These are phyloP conservation scores for Russula olivacea DNA, from an alignment of 768 basidiomycete genomes.

Conservation along the genomic window DNA sequence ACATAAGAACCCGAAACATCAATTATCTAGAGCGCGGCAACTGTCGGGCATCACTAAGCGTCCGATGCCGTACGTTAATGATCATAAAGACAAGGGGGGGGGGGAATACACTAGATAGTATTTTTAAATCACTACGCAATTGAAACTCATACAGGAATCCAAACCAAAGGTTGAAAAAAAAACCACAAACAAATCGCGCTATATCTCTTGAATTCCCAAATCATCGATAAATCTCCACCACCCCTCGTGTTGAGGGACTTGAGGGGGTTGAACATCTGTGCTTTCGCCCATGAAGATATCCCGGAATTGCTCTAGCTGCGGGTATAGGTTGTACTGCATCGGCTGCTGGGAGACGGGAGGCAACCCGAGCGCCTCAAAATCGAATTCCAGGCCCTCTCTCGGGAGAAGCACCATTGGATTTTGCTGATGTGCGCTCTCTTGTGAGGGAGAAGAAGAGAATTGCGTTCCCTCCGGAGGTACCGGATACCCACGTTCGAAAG, in stretches of 20 bases:
- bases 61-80: neutral
- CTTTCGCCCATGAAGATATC: conserved; percentile 21
- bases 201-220: conserved; percentile 27
- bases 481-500: conserved; percentile 2
- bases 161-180: neutral
- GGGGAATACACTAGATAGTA: neutral
- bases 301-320: conserved; percentile 17
- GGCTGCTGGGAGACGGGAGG: conserved; percentile 2
- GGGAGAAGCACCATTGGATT: neutral
- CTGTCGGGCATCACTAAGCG: neutral
- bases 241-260: conserved; percentile 33
- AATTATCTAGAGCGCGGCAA: neutral
- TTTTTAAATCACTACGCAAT: neutral
- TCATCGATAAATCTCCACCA: conserved; percentile 37
- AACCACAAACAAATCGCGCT: neutral
- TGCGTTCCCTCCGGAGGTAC: neutral
- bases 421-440: conserved; percentile 2
- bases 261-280: neutral
- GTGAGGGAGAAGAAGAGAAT: neutral
- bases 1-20: conserved; percentile 2
- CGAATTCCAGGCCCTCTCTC: conserved; percentile 10
- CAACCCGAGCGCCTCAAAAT: conserved; percentile 8
- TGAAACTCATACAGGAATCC: neutral
- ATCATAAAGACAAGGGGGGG: neutral
- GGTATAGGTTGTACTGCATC: conserved; percentile 16